Conservation (phyloP, 2,329 filamentous ascomycete genomes). For the Pochonia chlamydosporia region DNA sequence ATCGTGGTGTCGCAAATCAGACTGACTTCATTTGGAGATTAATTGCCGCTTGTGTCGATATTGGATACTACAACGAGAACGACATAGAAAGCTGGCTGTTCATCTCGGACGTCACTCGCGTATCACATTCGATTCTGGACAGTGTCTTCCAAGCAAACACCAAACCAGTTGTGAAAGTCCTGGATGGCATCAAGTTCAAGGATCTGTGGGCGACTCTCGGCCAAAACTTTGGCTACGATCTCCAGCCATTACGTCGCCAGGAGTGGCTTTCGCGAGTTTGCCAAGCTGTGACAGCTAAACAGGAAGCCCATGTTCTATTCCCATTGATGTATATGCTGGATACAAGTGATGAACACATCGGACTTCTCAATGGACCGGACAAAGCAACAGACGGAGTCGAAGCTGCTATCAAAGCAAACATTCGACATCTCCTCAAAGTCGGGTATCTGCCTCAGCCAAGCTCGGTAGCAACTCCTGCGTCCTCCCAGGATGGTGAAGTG, state of each 20-base stretch:
- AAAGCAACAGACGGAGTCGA: neutral
- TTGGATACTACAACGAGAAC: slow-evolving; percentile 2
- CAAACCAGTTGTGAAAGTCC: slow-evolving; percentile 4
- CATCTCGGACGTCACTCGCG: neutral
- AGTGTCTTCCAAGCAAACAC: too few species aligned
- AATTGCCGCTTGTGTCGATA: neutral
- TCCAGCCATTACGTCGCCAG: too few species aligned
- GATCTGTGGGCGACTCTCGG: slow-evolving; percentile 1
- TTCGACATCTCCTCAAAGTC: neutral
- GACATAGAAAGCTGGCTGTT: slow-evolving; percentile 1
- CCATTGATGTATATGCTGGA: neutral
- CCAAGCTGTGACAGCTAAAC: neutral
- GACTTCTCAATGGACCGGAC: neutral
- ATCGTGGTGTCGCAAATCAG: slow-evolving; percentile 1
- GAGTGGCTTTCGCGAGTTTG: too few species aligned
- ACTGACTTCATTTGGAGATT: slow-evolving; percentile 3
- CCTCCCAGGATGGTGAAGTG: neutral
- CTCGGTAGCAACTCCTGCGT: neutral
- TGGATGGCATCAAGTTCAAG: slow-evolving; percentile 1
- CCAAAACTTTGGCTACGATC: neutral
- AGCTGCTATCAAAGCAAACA: neutral
- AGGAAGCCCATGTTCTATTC: neutral
- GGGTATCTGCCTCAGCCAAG: neutral
- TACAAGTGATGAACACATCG: neutral
- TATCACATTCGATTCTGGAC: neutral